Evolutionary conservation across 1,139 yeast species (phyloP).

Genomic region (Candida gigantensis): DNA sequence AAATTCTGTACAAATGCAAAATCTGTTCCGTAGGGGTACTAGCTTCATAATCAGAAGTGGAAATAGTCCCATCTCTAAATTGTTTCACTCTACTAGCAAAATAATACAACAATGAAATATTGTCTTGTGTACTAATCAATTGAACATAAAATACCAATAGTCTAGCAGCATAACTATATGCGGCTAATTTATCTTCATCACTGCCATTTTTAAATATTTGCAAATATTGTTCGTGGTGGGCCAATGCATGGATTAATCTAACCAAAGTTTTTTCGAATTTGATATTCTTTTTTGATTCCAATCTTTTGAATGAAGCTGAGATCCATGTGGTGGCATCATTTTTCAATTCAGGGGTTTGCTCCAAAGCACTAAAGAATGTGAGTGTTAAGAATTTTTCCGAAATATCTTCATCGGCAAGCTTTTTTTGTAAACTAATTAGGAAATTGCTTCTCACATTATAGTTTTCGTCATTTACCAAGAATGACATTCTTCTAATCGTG

Average conservation of each 20-base stretch:
- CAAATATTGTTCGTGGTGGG: conserved; percentile 72
- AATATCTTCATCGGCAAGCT: conserved; percentile 52
- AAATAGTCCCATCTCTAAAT: conserved; percentile 60
- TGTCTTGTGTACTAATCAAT: conserved; percentile 62
- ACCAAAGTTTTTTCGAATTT: conserved; percentile 65
- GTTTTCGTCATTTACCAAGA: conserved; percentile 68
- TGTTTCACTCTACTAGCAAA: conserved; percentile 80
- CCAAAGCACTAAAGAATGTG: conserved; percentile 74
- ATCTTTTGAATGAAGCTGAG: conserved; percentile 55
- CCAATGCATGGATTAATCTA: conserved; percentile 66
- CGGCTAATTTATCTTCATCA: conserved; percentile 30
- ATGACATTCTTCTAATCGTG: conserved; percentile 54
- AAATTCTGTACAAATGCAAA: conserved; percentile 57
- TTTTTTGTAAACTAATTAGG: conserved; percentile 51
- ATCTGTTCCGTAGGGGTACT: conserved; percentile 27
- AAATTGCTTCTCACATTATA: conserved; percentile 57
- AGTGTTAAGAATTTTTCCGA: conserved; percentile 69
- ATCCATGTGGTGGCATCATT: conserved; percentile 70
- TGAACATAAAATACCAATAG: conserved; percentile 63
- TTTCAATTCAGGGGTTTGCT: conserved; percentile 56
- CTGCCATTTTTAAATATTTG: conserved; percentile 35
- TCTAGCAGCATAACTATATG: conserved; percentile 54
- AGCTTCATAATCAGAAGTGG: conserved; percentile 33
- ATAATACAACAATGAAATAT: conserved; percentile 72
- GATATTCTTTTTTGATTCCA: conserved; percentile 41